A percentile compares a stretch with the other conserved stretches of the same genome.
Evolutionary conservation across 176 grass and related monocot species (phyloP).

Genomic region (Avena sativa): DNA sequence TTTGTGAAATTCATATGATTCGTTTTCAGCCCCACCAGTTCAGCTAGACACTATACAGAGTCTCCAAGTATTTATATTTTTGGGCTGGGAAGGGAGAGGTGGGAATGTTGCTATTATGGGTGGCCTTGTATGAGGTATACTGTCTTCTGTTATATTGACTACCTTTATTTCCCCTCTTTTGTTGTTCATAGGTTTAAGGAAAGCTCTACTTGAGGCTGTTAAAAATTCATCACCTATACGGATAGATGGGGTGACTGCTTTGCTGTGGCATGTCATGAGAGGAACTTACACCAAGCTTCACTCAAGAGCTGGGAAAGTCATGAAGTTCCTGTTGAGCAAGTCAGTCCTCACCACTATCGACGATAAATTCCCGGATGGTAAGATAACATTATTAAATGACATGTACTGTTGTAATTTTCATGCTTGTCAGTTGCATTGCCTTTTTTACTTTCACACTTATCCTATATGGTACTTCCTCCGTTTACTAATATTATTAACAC

Average conservation of each 20-base stretch:
- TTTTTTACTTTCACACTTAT: slow-evolving; percentile 14
- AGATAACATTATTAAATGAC: slow-evolving; percentile 41
- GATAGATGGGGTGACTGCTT: slow-evolving; percentile 68
- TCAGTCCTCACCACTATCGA: slow-evolving; percentile 48
- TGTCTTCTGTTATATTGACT: slow-evolving; percentile 39
- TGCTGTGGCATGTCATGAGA: slow-evolving; percentile 83
- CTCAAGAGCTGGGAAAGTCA: slow-evolving; percentile 76
- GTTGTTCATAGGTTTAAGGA: slow-evolving; percentile 62
- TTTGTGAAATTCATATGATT: background rate
- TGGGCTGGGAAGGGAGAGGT: background rate
- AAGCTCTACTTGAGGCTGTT: slow-evolving; percentile 62
- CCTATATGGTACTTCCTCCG: background rate
- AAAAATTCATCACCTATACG: slow-evolving; percentile 63
- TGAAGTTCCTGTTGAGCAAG: slow-evolving; percentile 78
- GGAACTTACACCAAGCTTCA: slow-evolving; percentile 78
- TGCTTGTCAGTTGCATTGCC: slow-evolving; percentile 16
- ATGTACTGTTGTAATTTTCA: slow-evolving; percentile 31
- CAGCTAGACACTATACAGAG: background rate
- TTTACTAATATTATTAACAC: background rate
- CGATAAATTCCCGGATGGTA: slow-evolving; percentile 73
- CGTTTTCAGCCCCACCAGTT: background rate
- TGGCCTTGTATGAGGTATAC: slow-evolving; percentile 5
- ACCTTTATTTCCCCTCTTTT: background rate
- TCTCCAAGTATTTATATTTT: slow-evolving; percentile 6
- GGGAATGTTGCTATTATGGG: slow-evolving; percentile 11